Percentiles rank a stretch among this genome's conserved stretches.
Conservation (phyloP, 768 basidiomycete genomes). For the Rhodotorula sphaerocarpa region DNA sequence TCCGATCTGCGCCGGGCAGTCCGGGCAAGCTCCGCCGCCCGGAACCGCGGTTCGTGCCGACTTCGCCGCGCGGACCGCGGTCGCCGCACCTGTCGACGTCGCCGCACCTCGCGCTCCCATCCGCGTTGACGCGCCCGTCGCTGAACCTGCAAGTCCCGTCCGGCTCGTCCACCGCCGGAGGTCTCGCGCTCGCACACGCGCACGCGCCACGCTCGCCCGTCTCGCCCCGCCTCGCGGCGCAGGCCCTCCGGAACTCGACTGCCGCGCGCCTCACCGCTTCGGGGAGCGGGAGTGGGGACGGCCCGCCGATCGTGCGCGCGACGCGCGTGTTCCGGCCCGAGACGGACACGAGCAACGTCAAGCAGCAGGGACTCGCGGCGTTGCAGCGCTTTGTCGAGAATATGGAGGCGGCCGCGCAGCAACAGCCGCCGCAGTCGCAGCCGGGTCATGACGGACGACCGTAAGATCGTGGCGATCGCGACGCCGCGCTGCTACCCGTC, state of each 20-base stretch:
- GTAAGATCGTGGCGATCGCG: too few species aligned
- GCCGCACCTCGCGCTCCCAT: neutral
- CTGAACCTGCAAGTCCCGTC: neutral
- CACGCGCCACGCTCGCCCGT: slow-evolving; percentile 5
- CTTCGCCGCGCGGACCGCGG: slow-evolving; percentile 25
- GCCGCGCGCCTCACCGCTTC: slow-evolving; percentile 24
- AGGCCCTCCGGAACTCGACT: slow-evolving; percentile 32
- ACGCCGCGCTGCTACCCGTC: too few species aligned
- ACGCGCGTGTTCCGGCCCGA: slow-evolving; percentile 37
- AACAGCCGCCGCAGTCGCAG: neutral
- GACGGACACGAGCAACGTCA: slow-evolving; percentile 37
- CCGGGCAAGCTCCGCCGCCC: too few species aligned
- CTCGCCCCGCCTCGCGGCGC: slow-evolving; percentile 12
- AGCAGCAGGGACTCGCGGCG: slow-evolving; percentile 37
- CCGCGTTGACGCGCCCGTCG: neutral
- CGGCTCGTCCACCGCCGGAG: neutral
- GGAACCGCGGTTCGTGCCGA: slow-evolving; percentile 30
- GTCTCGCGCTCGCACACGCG: neutral
- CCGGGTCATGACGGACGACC: neutral
- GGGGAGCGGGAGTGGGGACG: slow-evolving; percentile 18
- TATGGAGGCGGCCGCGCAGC: slow-evolving; percentile 30
- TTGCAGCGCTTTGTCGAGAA: slow-evolving; percentile 38
- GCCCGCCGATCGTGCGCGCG: slow-evolving; percentile 31
- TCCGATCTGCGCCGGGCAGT: neutral
- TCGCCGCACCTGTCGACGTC: neutral